Conservation (phyloP, 169 alveolate species). For the Pseudocohnilembus persalinus region DNA sequence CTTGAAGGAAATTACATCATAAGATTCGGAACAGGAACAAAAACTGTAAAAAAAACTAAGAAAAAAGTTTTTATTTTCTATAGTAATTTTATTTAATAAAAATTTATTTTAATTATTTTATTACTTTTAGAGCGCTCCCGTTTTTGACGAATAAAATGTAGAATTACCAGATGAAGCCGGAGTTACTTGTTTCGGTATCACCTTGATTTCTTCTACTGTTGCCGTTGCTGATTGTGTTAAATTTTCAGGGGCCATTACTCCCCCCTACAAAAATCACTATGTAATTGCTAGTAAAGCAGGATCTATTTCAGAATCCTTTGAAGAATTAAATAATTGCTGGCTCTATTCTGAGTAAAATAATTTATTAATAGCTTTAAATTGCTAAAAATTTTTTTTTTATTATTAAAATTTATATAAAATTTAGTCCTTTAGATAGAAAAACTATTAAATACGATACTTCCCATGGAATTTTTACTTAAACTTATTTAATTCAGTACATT, state of each 20-base stretch:
- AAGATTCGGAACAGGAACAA: background rate
- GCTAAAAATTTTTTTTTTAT: too few relatives aligned
- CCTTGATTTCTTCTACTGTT: background rate
- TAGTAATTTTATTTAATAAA: too few relatives aligned
- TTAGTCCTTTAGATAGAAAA: background rate
- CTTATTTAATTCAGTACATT: too few relatives aligned
- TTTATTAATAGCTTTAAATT: background rate
- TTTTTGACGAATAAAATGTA: background rate
- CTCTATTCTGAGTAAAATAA: background rate
- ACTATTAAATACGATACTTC: background rate
- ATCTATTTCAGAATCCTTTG: background rate
- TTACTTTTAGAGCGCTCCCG: background rate
- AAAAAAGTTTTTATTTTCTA: too few relatives aligned
- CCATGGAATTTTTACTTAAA: background rate
- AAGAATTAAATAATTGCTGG: background rate
- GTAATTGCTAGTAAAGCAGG: background rate
- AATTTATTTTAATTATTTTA: too few relatives aligned
- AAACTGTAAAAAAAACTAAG: background rate
- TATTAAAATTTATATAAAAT: too few relatives aligned
- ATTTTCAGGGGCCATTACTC: background rate
- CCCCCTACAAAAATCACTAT: background rate
- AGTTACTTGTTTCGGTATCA: background rate
- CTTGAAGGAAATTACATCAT: background rate
- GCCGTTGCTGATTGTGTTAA: background rate
- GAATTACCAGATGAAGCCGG: background rate